Evolutionary conservation across 345 rosid species (phyloP), one percentile per base, ranked within the genome.

Genomic region (Populus euphratica): DNA sequence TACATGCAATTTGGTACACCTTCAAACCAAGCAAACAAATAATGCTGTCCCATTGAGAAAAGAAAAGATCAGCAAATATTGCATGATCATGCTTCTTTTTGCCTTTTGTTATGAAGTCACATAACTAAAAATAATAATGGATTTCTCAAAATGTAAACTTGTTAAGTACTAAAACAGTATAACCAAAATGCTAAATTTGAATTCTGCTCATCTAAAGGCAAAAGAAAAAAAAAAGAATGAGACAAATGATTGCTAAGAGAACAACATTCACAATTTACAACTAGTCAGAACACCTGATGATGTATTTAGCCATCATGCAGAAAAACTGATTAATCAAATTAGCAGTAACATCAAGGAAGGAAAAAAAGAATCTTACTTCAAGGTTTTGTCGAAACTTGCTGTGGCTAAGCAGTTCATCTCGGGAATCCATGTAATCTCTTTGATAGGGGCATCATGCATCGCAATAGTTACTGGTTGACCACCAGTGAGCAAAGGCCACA

Each of bases 351-450:
- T 17, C 13, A 72, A 77, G 56, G 73, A 36, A 49, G 18, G 44
- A 71, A 18, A 50, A 52, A 64, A 31, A 43, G 63, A 73, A 69
- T 11, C 21, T 79, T 89, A 90, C 99, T 84, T 92, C 86, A 96
- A 77, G 49, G 98, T 92, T 86, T 91, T 96, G 86, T 96, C 99
- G 96, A 91, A 94, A 83, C 99, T 96, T 73, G 94, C 98, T 18
- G 95, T 84, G 56, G 85, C 98, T 59, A 96, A 86, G 70, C 94
- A 87, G 80, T 85, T 92, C 94, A 96, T 90, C 82, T 90, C 98
- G 0, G 97, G 92, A 83, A 96, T 90, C 99, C 99, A 96, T 31
- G 97, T 92, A 72, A 96, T 68, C 75, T 90, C 95, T 80, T 78
- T 86, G 73, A 96, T 79, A 23, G 99, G 96, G 7, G 91, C 97